A percentile compares a stretch with the other conserved stretches of the same genome.
phyloP scores from a whole-genome alignment of 805 yeast genomes.

The Danielozyma ontarioensis region DNA sequence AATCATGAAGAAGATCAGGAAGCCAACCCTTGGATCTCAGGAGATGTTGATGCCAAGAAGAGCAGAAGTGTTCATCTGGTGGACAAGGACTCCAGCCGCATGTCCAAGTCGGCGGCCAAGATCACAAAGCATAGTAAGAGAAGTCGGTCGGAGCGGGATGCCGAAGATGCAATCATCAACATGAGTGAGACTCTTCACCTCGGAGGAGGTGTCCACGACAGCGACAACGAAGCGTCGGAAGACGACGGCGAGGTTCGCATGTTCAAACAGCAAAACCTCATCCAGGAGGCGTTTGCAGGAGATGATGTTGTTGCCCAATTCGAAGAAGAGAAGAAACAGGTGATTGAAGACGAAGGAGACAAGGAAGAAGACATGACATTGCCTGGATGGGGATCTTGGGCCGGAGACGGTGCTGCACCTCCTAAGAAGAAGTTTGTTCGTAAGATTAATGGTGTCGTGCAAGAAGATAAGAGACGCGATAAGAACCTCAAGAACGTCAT shows the following conservation, averaged over 20 bases:
- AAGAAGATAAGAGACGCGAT: slow-evolving; percentile 70
- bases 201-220: slow-evolving; percentile 34
- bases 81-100: slow-evolving; percentile 33
- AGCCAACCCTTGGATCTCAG: slow-evolving; percentile 35
- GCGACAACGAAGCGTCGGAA: slow-evolving; percentile 32
- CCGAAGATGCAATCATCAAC: slow-evolving; percentile 41
- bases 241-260: slow-evolving; percentile 40
- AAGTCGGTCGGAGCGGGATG: slow-evolving; percentile 24
- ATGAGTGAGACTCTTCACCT: slow-evolving; percentile 51
- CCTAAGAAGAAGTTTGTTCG: slow-evolving; percentile 55
- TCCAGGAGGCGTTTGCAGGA: slow-evolving; percentile 93
- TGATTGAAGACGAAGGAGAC: slow-evolving; percentile 75
- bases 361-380: slow-evolving; percentile 77
- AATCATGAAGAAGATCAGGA: slow-evolving; percentile 9
- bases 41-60: slow-evolving; percentile 14
- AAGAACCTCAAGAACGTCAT: slow-evolving; percentile 74
- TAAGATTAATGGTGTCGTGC: slow-evolving; percentile 72
- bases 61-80: slow-evolving; percentile 25
- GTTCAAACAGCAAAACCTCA: slow-evolving; percentile 77
- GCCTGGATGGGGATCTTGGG: slow-evolving; percentile 99
- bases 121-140: slow-evolving; percentile 33
- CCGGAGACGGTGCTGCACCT: slow-evolving; percentile 49
- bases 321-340: slow-evolving; percentile 65
- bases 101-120: slow-evolving; percentile 36
- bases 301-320: slow-evolving; percentile 88